Evolutionary conservation across 2,329 filamentous ascomycete species (phyloP).

Genomic region (Aspergillus costaricaensis): DNA sequence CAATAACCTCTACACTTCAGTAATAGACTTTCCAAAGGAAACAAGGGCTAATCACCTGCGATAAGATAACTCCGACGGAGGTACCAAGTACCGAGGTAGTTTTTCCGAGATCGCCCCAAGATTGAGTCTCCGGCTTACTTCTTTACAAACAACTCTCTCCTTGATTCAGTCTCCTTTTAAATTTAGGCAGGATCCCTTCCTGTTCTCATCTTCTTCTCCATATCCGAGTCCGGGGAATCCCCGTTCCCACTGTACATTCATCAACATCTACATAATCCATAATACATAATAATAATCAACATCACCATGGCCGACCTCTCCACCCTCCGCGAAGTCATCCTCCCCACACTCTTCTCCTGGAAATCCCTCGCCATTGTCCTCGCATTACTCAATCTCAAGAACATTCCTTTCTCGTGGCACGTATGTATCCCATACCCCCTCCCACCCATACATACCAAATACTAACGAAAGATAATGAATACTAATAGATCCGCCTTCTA

Average conservation of each 20-base stretch:
- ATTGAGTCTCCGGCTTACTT: too few relatives aligned
- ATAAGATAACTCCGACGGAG: too few relatives aligned
- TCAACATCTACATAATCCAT: not conserved
- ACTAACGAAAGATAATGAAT: not conserved
- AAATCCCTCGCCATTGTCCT: conserved; percentile 39
- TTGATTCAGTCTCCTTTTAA: too few relatives aligned
- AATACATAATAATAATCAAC: not conserved
- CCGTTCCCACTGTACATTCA: not conserved
- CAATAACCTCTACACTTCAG: too few relatives aligned
- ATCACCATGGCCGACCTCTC: not conserved
- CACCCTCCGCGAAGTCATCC: conserved; percentile 21
- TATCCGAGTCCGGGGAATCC: too few relatives aligned
- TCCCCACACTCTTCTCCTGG: conserved; percentile 35
- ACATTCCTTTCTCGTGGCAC: conserved; percentile 43
- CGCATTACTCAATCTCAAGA: conserved; percentile 41
- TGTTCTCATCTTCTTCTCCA: too few relatives aligned
- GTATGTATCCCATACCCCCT: conserved; percentile 29
- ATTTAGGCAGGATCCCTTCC: too few relatives aligned
- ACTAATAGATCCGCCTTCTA: conserved; percentile 59
- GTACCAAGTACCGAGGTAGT: too few relatives aligned
- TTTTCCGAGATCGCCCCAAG: too few relatives aligned
- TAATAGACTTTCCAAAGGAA: too few relatives aligned
- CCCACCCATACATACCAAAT: not conserved
- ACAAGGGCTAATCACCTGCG: too few relatives aligned
- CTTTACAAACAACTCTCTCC: too few relatives aligned